Evolutionary conservation across 208 protist species (phyloP).

Genomic region (Acanthamoeba castellanii): DNA sequence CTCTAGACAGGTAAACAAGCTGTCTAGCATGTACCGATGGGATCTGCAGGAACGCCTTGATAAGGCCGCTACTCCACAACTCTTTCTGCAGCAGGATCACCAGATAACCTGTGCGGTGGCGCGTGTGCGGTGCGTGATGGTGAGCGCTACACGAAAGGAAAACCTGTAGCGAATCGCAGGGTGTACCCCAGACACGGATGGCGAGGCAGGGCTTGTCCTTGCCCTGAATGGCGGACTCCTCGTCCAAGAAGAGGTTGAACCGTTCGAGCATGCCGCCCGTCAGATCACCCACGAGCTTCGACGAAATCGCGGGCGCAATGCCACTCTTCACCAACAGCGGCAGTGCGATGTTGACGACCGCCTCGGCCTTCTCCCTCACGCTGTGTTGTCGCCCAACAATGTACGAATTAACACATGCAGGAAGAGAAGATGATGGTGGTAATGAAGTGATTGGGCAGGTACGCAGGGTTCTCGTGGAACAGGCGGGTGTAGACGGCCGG

Average conservation of each 20-base stretch:
- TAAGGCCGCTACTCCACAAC: conserved; percentile 4
- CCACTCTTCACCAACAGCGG: not conserved
- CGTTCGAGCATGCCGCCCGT: not conserved
- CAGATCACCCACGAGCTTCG: conserved; percentile 13
- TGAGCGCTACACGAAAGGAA: too few relatives aligned
- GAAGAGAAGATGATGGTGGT: too few relatives aligned
- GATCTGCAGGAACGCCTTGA: conserved; percentile 53
- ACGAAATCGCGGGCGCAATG: not conserved
- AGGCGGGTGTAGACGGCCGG: not conserved
- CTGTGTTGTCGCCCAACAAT: not conserved
- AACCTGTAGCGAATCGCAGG: too few relatives aligned
- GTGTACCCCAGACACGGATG: conserved; percentile 5
- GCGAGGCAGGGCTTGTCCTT: not conserved
- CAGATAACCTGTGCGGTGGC: conserved; percentile 16
- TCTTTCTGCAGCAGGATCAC: conserved; percentile 27
- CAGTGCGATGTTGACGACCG: not conserved
- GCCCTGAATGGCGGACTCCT: conserved; percentile 8
- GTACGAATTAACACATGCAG: too few relatives aligned
- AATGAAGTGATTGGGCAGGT: not conserved
- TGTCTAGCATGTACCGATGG: not conserved
- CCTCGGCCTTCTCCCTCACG: conserved; percentile 20
- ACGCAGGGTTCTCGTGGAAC: conserved; percentile 17
- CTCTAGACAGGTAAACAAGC: too few relatives aligned
- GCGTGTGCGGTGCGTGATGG: not conserved
- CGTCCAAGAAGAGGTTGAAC: conserved; percentile 33